These are phyloP conservation scores for Euphrasia confusa DNA, from an alignment of 257 asterid species.

Conservation along the genomic window DNA sequence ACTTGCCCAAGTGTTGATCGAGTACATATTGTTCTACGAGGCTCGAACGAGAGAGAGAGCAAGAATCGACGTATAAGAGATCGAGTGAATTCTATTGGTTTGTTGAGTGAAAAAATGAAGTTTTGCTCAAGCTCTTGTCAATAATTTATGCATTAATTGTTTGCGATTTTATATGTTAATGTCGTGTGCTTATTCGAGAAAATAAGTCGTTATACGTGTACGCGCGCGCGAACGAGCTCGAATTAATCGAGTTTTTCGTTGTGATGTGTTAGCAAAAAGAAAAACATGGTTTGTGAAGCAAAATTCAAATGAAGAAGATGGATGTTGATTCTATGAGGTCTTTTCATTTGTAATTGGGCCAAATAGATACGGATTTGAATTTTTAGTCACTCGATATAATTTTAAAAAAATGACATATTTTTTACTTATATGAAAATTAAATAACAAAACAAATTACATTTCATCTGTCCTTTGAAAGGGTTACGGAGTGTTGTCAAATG, in stretches of 20 bases:
- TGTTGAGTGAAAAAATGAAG: slow-evolving; percentile 26
- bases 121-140: slow-evolving; percentile 27
- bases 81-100: slow-evolving; percentile 21
- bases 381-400: too few species aligned
- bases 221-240: not conserved
- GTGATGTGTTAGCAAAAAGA: too few species aligned
- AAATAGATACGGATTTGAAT: not conserved
- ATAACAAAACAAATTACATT: too few species aligned
- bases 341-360: not conserved
- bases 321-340: not conserved
- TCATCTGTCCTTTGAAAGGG: too few species aligned
- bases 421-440: too few species aligned
- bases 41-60: too few species aligned
- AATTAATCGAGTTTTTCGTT: too few species aligned
- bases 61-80: too few species aligned
- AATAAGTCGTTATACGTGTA: not conserved
- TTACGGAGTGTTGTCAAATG: too few species aligned
- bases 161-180: not conserved
- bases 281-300: too few species aligned
- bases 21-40: not conserved
- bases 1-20: slow-evolving; percentile 64
- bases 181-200: not conserved
- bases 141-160: slow-evolving; percentile 20
- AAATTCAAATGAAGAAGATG: too few species aligned
- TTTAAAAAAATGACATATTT: too few species aligned